These are phyloP conservation scores for Ormosia semicastrata DNA, from an alignment of 306 rosid species.

Conservation along the genomic window DNA sequence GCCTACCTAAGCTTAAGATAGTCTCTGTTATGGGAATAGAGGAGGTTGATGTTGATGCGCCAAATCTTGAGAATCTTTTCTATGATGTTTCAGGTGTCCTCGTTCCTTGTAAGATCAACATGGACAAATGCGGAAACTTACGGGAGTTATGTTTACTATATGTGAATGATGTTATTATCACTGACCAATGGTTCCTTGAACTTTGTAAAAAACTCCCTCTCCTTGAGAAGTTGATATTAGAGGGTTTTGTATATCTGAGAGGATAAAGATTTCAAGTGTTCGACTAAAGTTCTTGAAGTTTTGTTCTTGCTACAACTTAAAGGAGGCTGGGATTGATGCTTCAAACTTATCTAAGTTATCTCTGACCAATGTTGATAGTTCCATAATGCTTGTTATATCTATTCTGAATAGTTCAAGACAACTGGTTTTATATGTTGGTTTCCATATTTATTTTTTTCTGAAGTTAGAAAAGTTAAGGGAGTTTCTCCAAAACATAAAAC, in stretches of 20 bases:
- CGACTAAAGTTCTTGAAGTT: not conserved
- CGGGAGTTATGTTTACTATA: not conserved
- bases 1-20: not conserved
- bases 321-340: not conserved
- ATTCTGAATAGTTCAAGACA: not conserved
- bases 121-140: slow-evolving; percentile 7
- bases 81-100: no score
- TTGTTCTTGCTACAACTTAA: not conserved
- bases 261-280: not conserved
- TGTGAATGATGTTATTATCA: not conserved
- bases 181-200: not conserved
- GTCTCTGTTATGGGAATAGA: not conserved
- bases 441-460: not conserved
- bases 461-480: not conserved
- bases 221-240: not conserved
- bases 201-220: not conserved
- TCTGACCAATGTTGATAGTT: not conserved
- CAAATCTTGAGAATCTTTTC: not conserved
- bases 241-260: not conserved
- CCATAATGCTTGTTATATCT: not conserved
- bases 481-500: not conserved
- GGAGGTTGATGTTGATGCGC: not conserved
- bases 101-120: not conserved
- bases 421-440: not conserved
- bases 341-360: not conserved